phyloP scores from a whole-genome alignment of 208 protist genomes.

The Leptomonas pyrrhocoris region DNA sequence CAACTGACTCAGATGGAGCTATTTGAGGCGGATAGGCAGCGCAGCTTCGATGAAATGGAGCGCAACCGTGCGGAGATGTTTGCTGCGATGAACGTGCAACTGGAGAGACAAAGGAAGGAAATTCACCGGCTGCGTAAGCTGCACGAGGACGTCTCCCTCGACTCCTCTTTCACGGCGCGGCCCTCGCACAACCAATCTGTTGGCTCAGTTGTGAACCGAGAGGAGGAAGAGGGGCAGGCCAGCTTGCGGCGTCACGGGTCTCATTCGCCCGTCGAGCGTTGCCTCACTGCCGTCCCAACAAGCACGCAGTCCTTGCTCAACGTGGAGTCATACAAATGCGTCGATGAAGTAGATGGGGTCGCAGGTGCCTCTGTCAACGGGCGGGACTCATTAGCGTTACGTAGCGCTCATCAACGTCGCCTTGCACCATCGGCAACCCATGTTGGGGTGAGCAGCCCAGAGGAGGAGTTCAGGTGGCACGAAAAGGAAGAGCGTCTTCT shows the following conservation, averaged over 20 bases:
- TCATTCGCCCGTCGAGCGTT: slow-evolving; percentile 23
- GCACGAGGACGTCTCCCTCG: slow-evolving; percentile 30
- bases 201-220: slow-evolving; percentile 12
- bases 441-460: not conserved
- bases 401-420: slow-evolving; percentile 1
- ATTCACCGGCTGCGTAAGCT: slow-evolving; percentile 53
- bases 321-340: slow-evolving; percentile 12
- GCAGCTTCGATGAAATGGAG: slow-evolving; percentile 79
- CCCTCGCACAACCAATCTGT: slow-evolving; percentile 29
- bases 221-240: slow-evolving; percentile 20
- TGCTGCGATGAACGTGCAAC: slow-evolving; percentile 70
- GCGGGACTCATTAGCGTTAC: slow-evolving; percentile 6
- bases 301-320: slow-evolving; percentile 24
- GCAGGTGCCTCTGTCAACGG: not conserved
- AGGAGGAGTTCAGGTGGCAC: slow-evolving; percentile 12
- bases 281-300: slow-evolving; percentile 28
- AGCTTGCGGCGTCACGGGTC: slow-evolving; percentile 13
- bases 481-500: slow-evolving; percentile 11
- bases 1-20: slow-evolving; percentile 53
- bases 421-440: not conserved
- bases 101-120: slow-evolving; percentile 64
- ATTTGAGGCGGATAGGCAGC: slow-evolving; percentile 67
- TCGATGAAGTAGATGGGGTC: slow-evolving; percentile 8
- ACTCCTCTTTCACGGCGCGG: slow-evolving; percentile 27
- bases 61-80: slow-evolving; percentile 76